Base-by-base conservation (phyloP, 129 eudicot species). In the Smallanthus sonchifolius region DNA sequence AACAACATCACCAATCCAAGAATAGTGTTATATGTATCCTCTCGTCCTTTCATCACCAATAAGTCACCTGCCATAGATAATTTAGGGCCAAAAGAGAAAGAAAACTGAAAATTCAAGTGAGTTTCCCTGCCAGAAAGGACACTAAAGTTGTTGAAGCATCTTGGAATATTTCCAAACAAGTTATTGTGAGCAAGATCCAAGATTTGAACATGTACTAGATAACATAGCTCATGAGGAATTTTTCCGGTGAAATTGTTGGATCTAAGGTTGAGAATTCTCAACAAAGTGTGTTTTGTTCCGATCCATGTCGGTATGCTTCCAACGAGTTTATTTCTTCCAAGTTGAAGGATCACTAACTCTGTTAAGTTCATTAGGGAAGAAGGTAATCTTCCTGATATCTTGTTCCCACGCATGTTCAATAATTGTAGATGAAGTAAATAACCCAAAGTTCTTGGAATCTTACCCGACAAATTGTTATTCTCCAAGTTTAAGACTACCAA, bases 211-310 rank as follows among this genome's bases (percentile, higher is more conserved):
- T 17, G 15, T 4, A 24, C 43, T 32, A 73, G 80, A 10, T 32
- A 10, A 63, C 83, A 83, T 1, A 83, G 73, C 19, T 79, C 82
- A 7, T 20, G n/a, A 38, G 83, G 77, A 55, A 78, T 49, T 28
- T 38, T 36, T 16, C 86, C 80, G 0, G 11, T 4, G 9, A 82
- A 65, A 15, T 51, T 57, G 34, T 77, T 76, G 10, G 57, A 38
- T 47, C 82, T 76, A 15, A 82, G 79, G 67, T 40, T 60, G 28
- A 82, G 72, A n/a, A 62, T 28, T 13, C 14, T 60, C 45, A 82
- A n/a, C 14, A 8, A 24, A 7, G 30, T 0, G 20, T 39, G 8
- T 24, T 20, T 56, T 65, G 30, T 24, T 24, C 83, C 83, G 5
- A 78, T 7, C 67, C 74, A 79, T 37, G 59, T 16, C 16, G 83